Conservation (phyloP, 1,284 basidiomycete species). For the Rhodotorula glutinis region DNA sequence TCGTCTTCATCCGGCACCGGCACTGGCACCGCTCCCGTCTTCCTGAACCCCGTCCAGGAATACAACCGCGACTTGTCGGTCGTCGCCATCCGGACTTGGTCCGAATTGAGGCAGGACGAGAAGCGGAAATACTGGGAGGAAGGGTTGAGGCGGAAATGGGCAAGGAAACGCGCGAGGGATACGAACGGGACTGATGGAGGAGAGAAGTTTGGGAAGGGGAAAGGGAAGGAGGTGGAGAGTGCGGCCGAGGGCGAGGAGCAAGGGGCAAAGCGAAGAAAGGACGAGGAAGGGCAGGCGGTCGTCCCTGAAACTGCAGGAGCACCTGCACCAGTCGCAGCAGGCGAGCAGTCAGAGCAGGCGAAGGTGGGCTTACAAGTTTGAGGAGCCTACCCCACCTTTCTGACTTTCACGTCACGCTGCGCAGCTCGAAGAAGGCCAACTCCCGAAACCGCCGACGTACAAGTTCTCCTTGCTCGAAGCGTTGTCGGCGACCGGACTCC, state of each 20-base stretch:
- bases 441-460: conserved; percentile 51
- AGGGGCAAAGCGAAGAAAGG: not conserved
- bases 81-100: conserved; percentile 82
- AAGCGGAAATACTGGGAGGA: conserved; percentile 63
- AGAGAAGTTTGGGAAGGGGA: conserved; percentile 25
- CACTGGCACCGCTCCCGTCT: conserved; percentile 51
- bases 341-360: too few species aligned
- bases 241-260: conserved; percentile 4
- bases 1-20: conserved; percentile 1
- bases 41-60: conserved; percentile 96
- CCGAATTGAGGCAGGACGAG: conserved; percentile 65
- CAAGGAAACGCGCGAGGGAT: conserved; percentile 41
- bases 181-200: conserved; percentile 21
- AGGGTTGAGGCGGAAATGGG: conserved; percentile 45
- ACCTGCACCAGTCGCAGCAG: not conserved
- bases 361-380: too few species aligned
- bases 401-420: too few species aligned
- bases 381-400: too few species aligned
- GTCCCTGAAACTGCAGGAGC: not conserved
- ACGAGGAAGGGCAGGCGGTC: not conserved
- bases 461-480: conserved; percentile 87
- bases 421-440: not conserved
- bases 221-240: conserved; percentile 38
- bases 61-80: conserved; percentile 95
- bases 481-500: conserved; percentile 88